Evolutionary conservation across 768 basidiomycete genomes (phyloP).

Genomic region (Boletellus ananas): DNA sequence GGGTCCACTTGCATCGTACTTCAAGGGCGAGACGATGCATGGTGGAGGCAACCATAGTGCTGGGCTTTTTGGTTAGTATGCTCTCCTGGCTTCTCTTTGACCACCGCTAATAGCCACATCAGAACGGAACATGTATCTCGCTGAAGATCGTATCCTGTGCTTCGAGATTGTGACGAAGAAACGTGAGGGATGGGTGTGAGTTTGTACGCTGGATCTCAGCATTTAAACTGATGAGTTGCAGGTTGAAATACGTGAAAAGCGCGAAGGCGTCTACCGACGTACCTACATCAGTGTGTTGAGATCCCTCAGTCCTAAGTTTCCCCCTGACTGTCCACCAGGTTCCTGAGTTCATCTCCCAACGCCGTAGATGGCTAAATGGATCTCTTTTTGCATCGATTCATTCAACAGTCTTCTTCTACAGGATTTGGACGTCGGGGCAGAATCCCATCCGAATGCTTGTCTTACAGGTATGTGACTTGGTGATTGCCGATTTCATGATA

Average conservation of each 20-base stretch:
- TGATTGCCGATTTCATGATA: neutral
- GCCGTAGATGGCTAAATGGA: slow-evolving; percentile 85
- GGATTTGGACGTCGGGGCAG: slow-evolving; percentile 92
- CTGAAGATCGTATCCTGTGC: slow-evolving; percentile 87
- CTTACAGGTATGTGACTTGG: slow-evolving; percentile 42
- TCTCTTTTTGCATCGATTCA: slow-evolving; percentile 93
- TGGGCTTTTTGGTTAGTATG: slow-evolving; percentile 54
- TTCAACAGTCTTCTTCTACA: slow-evolving; percentile 83
- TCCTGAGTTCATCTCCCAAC: slow-evolving; percentile 92
- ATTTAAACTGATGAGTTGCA: slow-evolving; percentile 24
- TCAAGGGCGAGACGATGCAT: slow-evolving; percentile 90
- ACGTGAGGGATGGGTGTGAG: slow-evolving; percentile 75
- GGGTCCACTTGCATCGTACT: slow-evolving; percentile 89
- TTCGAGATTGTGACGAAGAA: slow-evolving; percentile 94
- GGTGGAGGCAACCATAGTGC: slow-evolving; percentile 54
- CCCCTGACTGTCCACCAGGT: slow-evolving; percentile 39
- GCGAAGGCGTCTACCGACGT: slow-evolving; percentile 97
- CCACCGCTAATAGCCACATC: slow-evolving; percentile 4
- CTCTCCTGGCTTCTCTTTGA: neutral
- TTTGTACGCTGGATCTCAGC: slow-evolving; percentile 12
- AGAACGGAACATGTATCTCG: slow-evolving; percentile 90
- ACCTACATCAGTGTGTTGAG: slow-evolving; percentile 59
- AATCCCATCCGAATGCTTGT: slow-evolving; percentile 78
- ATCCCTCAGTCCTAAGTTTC: neutral
- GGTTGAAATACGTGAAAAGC: slow-evolving; percentile 85